Base-by-base conservation (phyloP, 306 rosid species). In the Arachis stenosperma region DNA sequence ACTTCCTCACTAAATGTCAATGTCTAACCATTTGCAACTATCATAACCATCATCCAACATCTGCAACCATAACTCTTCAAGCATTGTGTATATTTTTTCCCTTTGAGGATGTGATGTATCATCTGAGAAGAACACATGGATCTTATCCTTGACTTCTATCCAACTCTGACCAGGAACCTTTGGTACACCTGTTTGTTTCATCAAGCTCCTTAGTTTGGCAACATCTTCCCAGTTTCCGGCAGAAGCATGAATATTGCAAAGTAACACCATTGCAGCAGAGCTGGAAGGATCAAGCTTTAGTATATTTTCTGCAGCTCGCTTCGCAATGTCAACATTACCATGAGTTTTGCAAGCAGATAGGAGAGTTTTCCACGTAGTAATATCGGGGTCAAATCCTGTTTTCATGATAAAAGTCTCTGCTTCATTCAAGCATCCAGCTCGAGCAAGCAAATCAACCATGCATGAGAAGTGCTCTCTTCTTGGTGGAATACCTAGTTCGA, bases 381-480 rank as follows among this genome's bases (percentile, higher is more conserved):
- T 76, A 77, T 87, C 97, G 1, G 92, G 85, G 7, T 84, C 88
- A 63, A 87, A 84, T 29, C 72, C 71, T 74, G 79, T 67, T 76
- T 78, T 64, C 79, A 78, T 65, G 58, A 91, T 82, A 63, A 91
- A 87, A 8, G 75, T 65, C 78, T 87, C 91, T 3, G 96, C 96
- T 79, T 75, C 96, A 33, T 69, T 36, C 70, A 89, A 86, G 82
- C 82, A 78, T 75, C 96, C 96, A 3, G 96, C 85, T 41, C 92
- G 95, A 59, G 87, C 92, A 22, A 91, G 85, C 73, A 91, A 84
- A 88, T 91, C 97, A 33, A 91, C 91, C 84, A 89, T 87, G 83
- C 97, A 91, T 58, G 96, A 85, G 63, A 81, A 76, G 36, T 89
- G 97, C 78, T 91, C 92, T 86, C 77, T 87, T 6, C 88, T 87